Conservation (phyloP, 352 stramenopile species). For the Phytophthora nicotianae region DNA sequence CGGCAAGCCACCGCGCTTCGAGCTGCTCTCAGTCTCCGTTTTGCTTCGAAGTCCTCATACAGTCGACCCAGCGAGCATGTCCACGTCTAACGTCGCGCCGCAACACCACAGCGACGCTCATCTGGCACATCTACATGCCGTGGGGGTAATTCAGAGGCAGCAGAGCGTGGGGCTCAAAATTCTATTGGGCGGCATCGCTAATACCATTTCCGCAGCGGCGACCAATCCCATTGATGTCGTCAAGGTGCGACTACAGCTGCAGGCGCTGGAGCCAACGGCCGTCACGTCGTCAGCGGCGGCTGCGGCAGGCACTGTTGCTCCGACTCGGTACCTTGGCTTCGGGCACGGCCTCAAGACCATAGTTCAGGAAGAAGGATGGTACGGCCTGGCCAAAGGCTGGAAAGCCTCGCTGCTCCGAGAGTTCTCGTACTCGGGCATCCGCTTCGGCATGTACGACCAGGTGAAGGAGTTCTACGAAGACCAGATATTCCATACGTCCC, state of each 20-base stretch:
- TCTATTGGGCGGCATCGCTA: conserved; percentile 62
- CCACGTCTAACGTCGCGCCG: conserved; percentile 37
- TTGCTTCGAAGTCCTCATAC: conserved; percentile 9
- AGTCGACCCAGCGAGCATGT: conserved; percentile 18
- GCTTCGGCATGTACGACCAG: conserved; percentile 81
- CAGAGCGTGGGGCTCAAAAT: conserved; percentile 68
- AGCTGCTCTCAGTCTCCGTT: conserved; percentile 28
- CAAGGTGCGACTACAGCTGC: conserved; percentile 72
- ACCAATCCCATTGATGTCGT: conserved; percentile 74
- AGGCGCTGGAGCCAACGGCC: conserved; percentile 40
- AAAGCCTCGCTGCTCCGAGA: conserved; percentile 69
- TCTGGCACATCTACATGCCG: conserved; percentile 30
- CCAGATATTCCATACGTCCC: conserved; percentile 47
- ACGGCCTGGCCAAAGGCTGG: conserved; percentile 63
- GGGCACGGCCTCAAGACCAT: conserved; percentile 63
- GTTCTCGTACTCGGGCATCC: conserved; percentile 78
- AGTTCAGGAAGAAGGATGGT: conserved; percentile 57
- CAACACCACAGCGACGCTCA: conserved; percentile 37
- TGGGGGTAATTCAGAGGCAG: conserved; percentile 39
- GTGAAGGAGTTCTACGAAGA: conserved; percentile 78
- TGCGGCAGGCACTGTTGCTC: conserved; percentile 38
- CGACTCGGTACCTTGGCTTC: conserved; percentile 64
- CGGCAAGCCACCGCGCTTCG: background rate
- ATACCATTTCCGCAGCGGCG: conserved; percentile 53
- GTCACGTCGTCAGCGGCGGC: conserved; percentile 32